phyloP scores from a whole-genome alignment of 345 rosid genomes.

The Pistacia integerrima region DNA sequence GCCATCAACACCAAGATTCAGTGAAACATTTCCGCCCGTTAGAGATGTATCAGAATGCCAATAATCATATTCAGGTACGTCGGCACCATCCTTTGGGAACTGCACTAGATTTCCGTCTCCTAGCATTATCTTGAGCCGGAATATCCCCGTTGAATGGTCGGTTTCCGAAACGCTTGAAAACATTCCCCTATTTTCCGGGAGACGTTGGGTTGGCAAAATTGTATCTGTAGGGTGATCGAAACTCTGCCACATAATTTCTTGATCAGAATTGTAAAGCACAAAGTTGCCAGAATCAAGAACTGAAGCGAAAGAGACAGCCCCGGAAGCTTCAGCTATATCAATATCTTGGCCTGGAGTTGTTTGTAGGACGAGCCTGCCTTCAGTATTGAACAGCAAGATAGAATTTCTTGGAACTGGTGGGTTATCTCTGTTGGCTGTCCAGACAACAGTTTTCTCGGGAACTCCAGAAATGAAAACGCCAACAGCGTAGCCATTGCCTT shows the following conservation, averaged over 20 bases:
- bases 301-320: conserved; percentile 8
- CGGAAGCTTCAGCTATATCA: neutral
- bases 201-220: conserved; percentile 20
- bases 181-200: conserved; percentile 9
- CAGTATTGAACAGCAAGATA: conserved; percentile 8
- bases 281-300: conserved; percentile 29
- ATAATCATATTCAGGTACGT: neutral
- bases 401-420: conserved; percentile 14
- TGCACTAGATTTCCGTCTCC: conserved; percentile 24
- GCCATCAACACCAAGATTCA: neutral
- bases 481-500: too few species aligned
- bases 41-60: neutral
- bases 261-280: conserved; percentile 11
- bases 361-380: conserved; percentile 8
- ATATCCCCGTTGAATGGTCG: conserved; percentile 20
- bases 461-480: too few species aligned
- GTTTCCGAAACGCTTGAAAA: conserved; percentile 14
- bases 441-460: neutral
- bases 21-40: neutral
- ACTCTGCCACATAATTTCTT: conserved; percentile 21
- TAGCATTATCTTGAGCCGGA: conserved; percentile 19
- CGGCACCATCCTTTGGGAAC: neutral
- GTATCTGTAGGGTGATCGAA: neutral
- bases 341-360: neutral
- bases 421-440: conserved; percentile 15